phyloP scores from a whole-genome alignment of 2,329 filamentous ascomycete genomes.

The Pseudocercospora pini-densiflorae region DNA sequence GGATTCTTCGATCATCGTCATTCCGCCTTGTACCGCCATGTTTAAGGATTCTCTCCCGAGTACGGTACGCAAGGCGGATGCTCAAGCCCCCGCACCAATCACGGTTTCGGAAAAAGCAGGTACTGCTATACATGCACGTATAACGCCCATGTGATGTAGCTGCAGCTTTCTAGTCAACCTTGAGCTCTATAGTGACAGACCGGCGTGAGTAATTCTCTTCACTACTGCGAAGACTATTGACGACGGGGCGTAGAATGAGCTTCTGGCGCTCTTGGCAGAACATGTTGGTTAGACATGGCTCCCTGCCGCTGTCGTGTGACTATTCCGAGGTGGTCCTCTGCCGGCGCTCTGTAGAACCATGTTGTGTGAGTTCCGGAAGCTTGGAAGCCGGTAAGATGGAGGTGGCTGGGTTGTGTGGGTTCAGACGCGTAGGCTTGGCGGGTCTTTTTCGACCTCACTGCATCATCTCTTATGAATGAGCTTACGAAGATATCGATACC shows the following conservation, averaged over 20 bases:
- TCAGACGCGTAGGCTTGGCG: slow-evolving; percentile 3
- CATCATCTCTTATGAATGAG: slow-evolving; percentile 1
- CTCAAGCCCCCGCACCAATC: not conserved
- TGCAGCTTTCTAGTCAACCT: not conserved
- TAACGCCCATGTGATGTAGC: not conserved
- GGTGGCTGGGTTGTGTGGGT: not conserved
- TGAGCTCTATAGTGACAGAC: not conserved
- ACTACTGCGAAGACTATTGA: not conserved
- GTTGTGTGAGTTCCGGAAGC: not conserved
- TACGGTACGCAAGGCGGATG: slow-evolving; percentile 6
- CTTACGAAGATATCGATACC: not conserved
- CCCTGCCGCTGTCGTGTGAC: not conserved
- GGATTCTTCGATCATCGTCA: not conserved
- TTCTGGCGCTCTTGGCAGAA: not conserved
- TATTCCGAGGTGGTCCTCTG: not conserved
- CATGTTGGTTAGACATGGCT: not conserved
- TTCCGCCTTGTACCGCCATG: not conserved
- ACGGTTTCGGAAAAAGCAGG: not conserved
- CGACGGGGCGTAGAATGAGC: not conserved
- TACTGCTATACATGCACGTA: slow-evolving; percentile 2
- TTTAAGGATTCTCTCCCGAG: not conserved
- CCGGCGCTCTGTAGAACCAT: not conserved
- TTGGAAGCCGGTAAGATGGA: not conserved
- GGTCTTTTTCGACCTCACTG: slow-evolving; percentile 5
- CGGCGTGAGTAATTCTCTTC: not conserved